Evolutionary conservation across 2,329 filamentous ascomycete species (phyloP), one percentile per base, ranked within the genome.

Genomic region (Clonostachys solani): DNA sequence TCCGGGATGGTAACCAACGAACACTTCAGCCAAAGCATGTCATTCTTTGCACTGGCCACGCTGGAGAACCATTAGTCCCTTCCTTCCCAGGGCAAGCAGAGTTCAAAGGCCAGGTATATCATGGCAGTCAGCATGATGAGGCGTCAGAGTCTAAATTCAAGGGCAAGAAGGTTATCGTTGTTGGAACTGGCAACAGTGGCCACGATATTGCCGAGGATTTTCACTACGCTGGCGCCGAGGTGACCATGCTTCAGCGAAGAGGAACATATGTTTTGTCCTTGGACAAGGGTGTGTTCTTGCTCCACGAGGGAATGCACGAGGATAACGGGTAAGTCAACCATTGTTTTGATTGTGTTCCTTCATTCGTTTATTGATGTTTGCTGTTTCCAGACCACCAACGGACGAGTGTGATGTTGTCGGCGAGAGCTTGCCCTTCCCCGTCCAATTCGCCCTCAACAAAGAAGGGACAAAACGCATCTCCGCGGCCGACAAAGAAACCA

Each of bases 191-290:
- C 60, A 88, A 87, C 61, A 86, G 80, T 0, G 81, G 72, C 8
- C 82, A 86, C 54, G 85, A 88, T 51, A 87, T 87, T 47, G 78
- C 81, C 1, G 83, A 87, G 47, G 81, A 87, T 51, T 87, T 75
- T 54, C 73, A 77, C 37, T 82, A 87, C 53, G 79, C 81, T 40
- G 86, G 85, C 0, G 83, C 83, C 49, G 68, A 80, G 3, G 78
- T 87, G 1, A 89, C 85, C 0, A 83, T 89, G 62, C 72, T 89
- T 0, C 86, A 89, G 62, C 75, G 86, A 5, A 81, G 77, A 1
- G 78, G 75, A 8, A 88, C 86, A 0, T 80, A 76, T 46, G 82
- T 89, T 4, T 68, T 86, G 0, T 78, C 80, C 1, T 64, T 63
- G 13, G 64, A 71, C 5, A 46, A 12, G 41, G 47, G 42, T 3